These are phyloP conservation scores for Syzygium jambos DNA, from an alignment of 345 rosid species.

Conservation along the genomic window DNA sequence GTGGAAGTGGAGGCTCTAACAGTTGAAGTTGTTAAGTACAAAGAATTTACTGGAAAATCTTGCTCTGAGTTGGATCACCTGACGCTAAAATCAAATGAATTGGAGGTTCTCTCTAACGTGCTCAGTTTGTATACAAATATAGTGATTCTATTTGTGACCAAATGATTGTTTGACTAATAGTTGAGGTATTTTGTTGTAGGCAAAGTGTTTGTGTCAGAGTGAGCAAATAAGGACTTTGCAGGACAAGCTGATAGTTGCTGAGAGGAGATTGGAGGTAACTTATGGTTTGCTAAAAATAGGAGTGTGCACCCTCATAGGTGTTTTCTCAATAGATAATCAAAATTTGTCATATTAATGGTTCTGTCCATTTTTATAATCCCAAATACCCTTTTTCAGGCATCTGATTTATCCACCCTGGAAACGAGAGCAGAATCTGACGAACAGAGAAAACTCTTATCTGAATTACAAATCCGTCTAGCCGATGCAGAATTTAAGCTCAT, in stretches of 20 bases:
- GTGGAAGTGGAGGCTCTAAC: slow-evolving; percentile 41
- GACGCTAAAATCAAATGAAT: slow-evolving; percentile 54
- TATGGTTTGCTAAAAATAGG: not conserved
- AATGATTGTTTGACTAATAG: not conserved
- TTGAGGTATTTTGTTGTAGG: slow-evolving; percentile 27
- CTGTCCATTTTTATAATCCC: not conserved
- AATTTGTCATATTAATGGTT: not conserved
- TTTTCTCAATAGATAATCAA: not conserved
- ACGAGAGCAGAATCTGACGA: slow-evolving; percentile 64
- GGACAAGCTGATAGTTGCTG: slow-evolving; percentile 54
- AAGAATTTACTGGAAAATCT: slow-evolving; percentile 32
- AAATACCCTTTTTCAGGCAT: slow-evolving; percentile 34
- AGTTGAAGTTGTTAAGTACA: slow-evolving; percentile 46
- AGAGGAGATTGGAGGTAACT: slow-evolving; percentile 59
- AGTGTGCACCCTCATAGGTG: not conserved
- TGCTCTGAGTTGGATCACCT: slow-evolving; percentile 16
- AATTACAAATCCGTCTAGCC: slow-evolving; percentile 54
- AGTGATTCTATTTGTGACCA: not conserved
- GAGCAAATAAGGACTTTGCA: slow-evolving; percentile 57
- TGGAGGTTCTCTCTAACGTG: slow-evolving; percentile 49
- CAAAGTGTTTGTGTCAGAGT: slow-evolving; percentile 52
- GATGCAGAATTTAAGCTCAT: slow-evolving; percentile 83
- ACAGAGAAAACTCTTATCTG: slow-evolving; percentile 59
- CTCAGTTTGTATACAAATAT: not conserved
- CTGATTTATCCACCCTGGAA: slow-evolving; percentile 68